Conservation (phyloP, 345 rosid genomes). For the Linum tenue region DNA sequence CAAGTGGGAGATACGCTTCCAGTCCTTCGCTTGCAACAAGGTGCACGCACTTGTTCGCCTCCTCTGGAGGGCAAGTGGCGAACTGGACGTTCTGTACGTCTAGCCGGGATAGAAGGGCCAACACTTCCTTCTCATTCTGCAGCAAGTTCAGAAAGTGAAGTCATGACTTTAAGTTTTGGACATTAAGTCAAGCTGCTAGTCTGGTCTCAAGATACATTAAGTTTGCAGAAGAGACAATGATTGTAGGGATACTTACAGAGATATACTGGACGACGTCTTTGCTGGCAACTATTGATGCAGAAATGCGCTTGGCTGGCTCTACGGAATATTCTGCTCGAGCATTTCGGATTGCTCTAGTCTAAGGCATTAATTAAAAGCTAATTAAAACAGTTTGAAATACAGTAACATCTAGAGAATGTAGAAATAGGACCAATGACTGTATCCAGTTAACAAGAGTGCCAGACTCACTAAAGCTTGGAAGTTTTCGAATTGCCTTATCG, state of each 20-base stretch:
- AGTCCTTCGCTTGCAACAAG: constrained; percentile 93
- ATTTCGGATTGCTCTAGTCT: constrained; percentile 91
- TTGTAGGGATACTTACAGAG: constrained; percentile 82
- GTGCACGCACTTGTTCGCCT: constrained; percentile 77
- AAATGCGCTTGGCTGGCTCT: constrained; percentile 90
- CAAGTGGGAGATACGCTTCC: constrained; percentile 93
- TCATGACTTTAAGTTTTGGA: too few species aligned
- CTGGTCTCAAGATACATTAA: too few species aligned
- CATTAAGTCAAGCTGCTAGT: too few species aligned
- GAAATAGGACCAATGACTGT: too few species aligned
- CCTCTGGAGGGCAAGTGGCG: constrained; percentile 60
- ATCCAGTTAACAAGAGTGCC: constrained; percentile 1
- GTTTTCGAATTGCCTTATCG: constrained; percentile 74
- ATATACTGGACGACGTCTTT: constrained; percentile 71
- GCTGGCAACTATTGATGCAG: constrained; percentile 82
- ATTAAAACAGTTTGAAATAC: background rate
- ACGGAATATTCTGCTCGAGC: constrained; percentile 95
- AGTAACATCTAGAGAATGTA: background rate
- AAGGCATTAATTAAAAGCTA: constrained; percentile 12
- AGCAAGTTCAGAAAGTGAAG: constrained; percentile 9
- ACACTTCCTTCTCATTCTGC: constrained; percentile 85
- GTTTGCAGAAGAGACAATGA: too few species aligned
- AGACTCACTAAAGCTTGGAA: constrained; percentile 74
- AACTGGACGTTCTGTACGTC: constrained; percentile 57
- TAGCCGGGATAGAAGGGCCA: constrained; percentile 78